phyloP scores from a whole-genome alignment of 768 basidiomycete genomes.

The Neoboletus magnificus region DNA sequence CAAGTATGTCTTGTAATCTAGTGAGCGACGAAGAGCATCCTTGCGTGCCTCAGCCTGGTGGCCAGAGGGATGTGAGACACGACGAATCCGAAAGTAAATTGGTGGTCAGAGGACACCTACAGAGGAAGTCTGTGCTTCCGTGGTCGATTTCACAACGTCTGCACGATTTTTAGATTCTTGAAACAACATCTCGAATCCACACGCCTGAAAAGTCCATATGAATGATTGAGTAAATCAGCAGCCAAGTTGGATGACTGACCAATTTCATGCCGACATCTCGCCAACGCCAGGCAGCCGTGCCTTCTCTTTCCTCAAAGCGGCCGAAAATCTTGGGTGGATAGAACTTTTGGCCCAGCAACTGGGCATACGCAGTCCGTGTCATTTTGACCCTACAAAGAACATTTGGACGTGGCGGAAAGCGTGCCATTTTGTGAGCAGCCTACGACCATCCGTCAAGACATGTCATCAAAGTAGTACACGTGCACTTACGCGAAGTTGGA shows the following conservation, averaged over 20 bases:
- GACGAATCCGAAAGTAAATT: not conserved
- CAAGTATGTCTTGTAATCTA: constrained; percentile 71
- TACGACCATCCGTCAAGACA: constrained; percentile 31
- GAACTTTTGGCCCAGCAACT: constrained; percentile 87
- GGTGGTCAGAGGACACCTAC: constrained; percentile 35
- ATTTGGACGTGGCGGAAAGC: constrained; percentile 75
- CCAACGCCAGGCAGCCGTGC: constrained; percentile 69
- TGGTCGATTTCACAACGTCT: constrained; percentile 33
- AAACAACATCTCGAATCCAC: constrained; percentile 96
- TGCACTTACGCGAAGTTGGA: constrained; percentile 74
- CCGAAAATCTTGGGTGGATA: constrained; percentile 90
- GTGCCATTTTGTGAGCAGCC: constrained; percentile 86
- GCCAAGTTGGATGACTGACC: constrained; percentile 38
- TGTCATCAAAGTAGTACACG: not conserved
- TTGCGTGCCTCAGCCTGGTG: constrained; percentile 59
- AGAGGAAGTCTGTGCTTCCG: constrained; percentile 42
- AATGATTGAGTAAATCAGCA: not conserved
- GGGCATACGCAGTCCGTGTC: constrained; percentile 93
- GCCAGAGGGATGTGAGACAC: not conserved
- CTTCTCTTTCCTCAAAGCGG: constrained; percentile 60
- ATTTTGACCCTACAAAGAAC: constrained; percentile 63
- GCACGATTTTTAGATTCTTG: constrained; percentile 71
- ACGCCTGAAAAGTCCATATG: constrained; percentile 51
- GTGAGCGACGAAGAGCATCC: constrained; percentile 62
- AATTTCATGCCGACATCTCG: constrained; percentile 92